Evolutionary conservation across 768 basidiomycete species (phyloP).

Genomic region (Tricholoma hemisulphureum): DNA sequence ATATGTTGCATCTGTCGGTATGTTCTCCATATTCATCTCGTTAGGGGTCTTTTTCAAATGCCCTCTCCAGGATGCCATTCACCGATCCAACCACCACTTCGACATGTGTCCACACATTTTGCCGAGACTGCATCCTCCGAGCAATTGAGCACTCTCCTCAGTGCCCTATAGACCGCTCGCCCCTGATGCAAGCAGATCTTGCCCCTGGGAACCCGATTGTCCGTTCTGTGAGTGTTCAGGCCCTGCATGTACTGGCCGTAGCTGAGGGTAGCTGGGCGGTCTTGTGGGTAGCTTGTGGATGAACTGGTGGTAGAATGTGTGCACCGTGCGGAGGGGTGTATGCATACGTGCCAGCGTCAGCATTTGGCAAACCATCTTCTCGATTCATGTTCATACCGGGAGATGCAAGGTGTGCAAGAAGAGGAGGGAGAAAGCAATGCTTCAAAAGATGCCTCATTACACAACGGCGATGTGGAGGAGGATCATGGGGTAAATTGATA

Average conservation of each 20-base stretch:
- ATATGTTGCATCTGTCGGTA: conserved; percentile 79
- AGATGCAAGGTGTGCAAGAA: conserved; percentile 48
- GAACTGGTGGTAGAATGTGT: conserved; percentile 77
- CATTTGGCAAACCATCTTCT: conserved; percentile 60
- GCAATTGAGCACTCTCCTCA: conserved; percentile 66
- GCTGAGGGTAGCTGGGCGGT: neutral
- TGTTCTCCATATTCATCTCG: conserved; percentile 7
- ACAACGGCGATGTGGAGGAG: conserved; percentile 7
- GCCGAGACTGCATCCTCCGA: conserved; percentile 71
- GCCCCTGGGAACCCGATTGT: conserved; percentile 71
- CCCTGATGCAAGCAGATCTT: conserved; percentile 58
- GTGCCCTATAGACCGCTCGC: conserved; percentile 83
- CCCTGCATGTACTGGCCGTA: neutral
- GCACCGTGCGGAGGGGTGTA: conserved; percentile 57
- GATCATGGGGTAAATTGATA: neutral
- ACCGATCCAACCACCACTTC: conserved; percentile 70
- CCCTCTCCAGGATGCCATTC: conserved; percentile 58
- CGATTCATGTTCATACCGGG: conserved; percentile 57
- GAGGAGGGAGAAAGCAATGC: conserved; percentile 38
- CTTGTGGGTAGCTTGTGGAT: conserved; percentile 66
- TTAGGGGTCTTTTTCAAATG: neutral
- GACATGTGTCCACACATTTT: conserved; percentile 85
- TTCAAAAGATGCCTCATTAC: conserved; percentile 6
- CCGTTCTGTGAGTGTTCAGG: conserved; percentile 54
- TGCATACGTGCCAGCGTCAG: conserved; percentile 64